A percentile compares a stretch with the other conserved stretches of the same genome.
Conservation (phyloP, 768 basidiomycete species). For the Rhodotorula sphaerocarpa region DNA sequence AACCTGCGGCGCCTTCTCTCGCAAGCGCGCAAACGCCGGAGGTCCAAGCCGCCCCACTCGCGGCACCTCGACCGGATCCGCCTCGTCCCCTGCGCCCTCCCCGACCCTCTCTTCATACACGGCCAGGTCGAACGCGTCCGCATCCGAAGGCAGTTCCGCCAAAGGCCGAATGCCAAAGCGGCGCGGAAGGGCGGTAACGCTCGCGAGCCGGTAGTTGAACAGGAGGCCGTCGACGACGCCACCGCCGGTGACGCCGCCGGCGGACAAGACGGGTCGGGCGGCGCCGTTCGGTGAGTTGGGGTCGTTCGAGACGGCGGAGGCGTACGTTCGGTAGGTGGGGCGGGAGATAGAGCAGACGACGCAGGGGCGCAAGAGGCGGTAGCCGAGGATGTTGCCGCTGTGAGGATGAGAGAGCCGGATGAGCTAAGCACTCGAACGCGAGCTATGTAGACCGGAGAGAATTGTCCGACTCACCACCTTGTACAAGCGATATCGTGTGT, state of each 20-base stretch:
- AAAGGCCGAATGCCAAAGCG: neutral
- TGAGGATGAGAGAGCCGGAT: fast-evolving
- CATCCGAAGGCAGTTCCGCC: neutral
- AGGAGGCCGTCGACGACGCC: constrained; percentile 21
- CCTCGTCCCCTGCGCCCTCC: neutral
- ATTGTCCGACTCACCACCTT: constrained; percentile 9
- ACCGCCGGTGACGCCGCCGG: constrained; percentile 23
- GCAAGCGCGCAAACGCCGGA: neutral
- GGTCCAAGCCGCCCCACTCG: neutral
- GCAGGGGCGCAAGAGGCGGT: constrained; percentile 20
- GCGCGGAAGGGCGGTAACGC: neutral
- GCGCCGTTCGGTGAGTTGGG: neutral
- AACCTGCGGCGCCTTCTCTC: neutral
- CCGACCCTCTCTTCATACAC: neutral
- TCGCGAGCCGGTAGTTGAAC: constrained; percentile 5
- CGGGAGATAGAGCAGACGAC: constrained; percentile 8
- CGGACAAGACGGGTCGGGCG: neutral
- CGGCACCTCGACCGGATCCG: neutral
- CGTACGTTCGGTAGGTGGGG: constrained; percentile 9
- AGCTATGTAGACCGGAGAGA: too few relatives aligned
- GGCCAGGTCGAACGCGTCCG: neutral
- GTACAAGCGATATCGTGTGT: constrained; percentile 8
- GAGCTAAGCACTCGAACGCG: too few relatives aligned
- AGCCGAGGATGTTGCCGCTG: constrained; percentile 14
- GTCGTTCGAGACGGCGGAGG: neutral